Base-by-base conservation (phyloP, 768 basidiomycete genomes). In the Tulasnella sp. region DNA sequence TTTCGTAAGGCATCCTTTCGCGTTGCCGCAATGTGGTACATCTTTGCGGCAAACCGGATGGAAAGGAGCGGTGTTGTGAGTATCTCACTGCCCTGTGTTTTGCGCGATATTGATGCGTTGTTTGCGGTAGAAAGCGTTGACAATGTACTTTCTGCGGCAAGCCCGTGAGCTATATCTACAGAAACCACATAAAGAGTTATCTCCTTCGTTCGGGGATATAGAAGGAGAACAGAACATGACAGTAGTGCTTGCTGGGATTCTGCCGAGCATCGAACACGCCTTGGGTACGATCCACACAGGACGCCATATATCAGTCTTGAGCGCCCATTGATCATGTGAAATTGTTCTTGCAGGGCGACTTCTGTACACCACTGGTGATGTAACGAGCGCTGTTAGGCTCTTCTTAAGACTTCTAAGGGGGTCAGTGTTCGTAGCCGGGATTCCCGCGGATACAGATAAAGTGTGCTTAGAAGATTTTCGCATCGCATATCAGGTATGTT, bases 301-400 rank as follows among this genome's bases (percentile, higher is more conserved):
- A 15, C 49, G 25, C 24, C 34, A 21, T 5, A 25, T 42, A n/a
- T n/a, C n/a, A 38, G 42, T 54, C 12, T 43, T 54, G 62, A 49
- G 46, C 52, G 19, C 63, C 51, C 11, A 46, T 55, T 59, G 52
- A 49, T 12, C 11, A 38, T 38, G 34, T 7, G 7, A 38, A 7
- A 38, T 46, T 43, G 24, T 19, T 49, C 21, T 15, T 57, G 29
- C 54, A 90, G 94, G 90, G 31, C 78, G 93, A 42, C 72, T 98
- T 62, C 73, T 92, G 41, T 98, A 96, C 68, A 91, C 89, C 0
- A 85, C 87, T n/a, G 92, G 93, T 10, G 82, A 93, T 66, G 78
- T 85, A 25, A 75, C 76, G 48, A 80, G 78, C 5, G 92, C 94
- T 7, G 83, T 93, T 25, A 73, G 76, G 44, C 78, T 86, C 60